Evolutionary conservation across 2,329 filamentous ascomycete species (phyloP).

Genomic region (Neonectria neomacrospora): DNA sequence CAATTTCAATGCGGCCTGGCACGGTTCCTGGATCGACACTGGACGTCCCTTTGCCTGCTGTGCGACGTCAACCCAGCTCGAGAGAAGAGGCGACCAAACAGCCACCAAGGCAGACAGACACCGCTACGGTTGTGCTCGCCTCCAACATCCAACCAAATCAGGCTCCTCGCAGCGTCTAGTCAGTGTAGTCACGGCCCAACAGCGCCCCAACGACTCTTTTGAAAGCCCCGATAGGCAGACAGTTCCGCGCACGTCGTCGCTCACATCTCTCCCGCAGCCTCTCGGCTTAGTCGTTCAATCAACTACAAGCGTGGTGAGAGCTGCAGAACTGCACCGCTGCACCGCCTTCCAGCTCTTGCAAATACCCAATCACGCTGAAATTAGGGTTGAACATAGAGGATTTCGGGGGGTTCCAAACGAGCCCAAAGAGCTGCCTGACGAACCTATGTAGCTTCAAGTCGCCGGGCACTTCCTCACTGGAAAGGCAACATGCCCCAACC

Average conservation of each 20-base stretch:
- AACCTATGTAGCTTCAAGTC: slow-evolving; percentile 2
- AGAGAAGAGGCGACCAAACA: slow-evolving; percentile 37
- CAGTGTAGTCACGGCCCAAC: slow-evolving; percentile 4
- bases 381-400: slow-evolving; percentile 1
- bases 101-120: slow-evolving; percentile 31
- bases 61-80: neutral
- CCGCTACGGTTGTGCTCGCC: slow-evolving; percentile 25
- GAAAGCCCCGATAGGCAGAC: slow-evolving; percentile 36
- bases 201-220: slow-evolving; percentile 6
- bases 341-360: neutral
- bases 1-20: neutral
- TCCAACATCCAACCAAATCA: slow-evolving; percentile 27
- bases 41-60: neutral
- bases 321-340: neutral
- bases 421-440: slow-evolving; percentile 8
- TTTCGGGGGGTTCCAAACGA: neutral
- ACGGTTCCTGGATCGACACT: slow-evolving; percentile 2
- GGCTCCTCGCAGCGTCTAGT: slow-evolving; percentile 31
- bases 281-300: slow-evolving; percentile 21
- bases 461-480: neutral
- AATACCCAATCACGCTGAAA: slow-evolving; percentile 9
- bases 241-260: slow-evolving; percentile 22
- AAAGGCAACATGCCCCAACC: neutral
- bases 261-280: slow-evolving; percentile 29
- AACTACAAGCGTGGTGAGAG: slow-evolving; percentile 25